Base-by-base conservation (phyloP, 306 rosid species). In the Cyamopsis tetragonoloba region DNA sequence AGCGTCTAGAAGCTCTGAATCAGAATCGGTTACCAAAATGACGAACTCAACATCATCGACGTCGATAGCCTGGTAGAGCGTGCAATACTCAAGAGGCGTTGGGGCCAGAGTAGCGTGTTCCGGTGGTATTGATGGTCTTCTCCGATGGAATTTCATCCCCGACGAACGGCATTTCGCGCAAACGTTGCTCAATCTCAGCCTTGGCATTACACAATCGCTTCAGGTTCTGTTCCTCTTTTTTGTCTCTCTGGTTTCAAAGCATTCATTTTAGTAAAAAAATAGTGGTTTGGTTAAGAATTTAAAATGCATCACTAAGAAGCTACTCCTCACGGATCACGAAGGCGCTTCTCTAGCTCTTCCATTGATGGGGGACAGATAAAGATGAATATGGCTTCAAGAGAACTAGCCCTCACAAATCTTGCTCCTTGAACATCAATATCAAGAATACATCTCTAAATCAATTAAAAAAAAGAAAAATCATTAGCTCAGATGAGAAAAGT, bases 381-480 rank as follows among this genome's bases (percentile, higher is more conserved):
- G 54, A 88, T 74, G 84, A 90, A 88, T 62, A 88, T 62, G 55
- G 97, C 97, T 49, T 95, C 97, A 62, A 95, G 81, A 43, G 92
- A 80, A 76, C 87, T 85, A 69, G 88, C 83, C 82, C 68, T 83
- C 79, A 95, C 96, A 0, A 92, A 88, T 78, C 82, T 83, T 30
- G 97, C 99, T 17, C 99, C 99, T 90, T 95, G 99, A 71, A 95
- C 97, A 69, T 95, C 99, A 57, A 95, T 95, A 85, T 95, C 99
- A 15, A 95, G 97, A 75, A 95, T 90, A 66, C 99, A 95, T 72
- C 87, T 83, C 99, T 95, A 78, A 70, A 83, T 50, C 22, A 3
- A 76, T 72, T 2, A 27, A 38, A 47, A 81, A n/a, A 66, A 12
- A n/a, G n/a, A 48, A 62, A 37, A 23, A 56, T 43, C 39, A 71